Percentiles rank a stretch among this genome's conserved stretches.
phyloP scores from a whole-genome alignment of 163 green algal species.

The Prototheca stagnorum region DNA sequence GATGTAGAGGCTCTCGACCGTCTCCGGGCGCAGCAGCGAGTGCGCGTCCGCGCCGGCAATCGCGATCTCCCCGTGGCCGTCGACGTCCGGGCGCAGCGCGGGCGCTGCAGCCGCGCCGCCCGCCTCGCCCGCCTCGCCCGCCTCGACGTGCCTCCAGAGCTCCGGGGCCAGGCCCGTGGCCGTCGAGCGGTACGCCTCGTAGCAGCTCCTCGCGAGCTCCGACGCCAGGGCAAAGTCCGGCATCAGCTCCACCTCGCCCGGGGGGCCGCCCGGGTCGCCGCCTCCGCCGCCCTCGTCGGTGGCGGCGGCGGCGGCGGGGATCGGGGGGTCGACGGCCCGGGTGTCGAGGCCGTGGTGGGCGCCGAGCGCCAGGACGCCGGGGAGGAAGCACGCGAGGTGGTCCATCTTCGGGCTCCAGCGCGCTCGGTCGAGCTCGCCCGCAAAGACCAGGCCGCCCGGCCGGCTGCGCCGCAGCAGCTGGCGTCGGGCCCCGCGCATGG shows the following conservation, averaged over 20 bases:
- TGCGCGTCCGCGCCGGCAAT: slow-evolving; percentile 26
- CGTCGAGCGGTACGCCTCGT: slow-evolving; percentile 48
- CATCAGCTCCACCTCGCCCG: background rate
- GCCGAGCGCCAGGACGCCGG: slow-evolving; percentile 64
- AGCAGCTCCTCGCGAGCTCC: slow-evolving; percentile 54
- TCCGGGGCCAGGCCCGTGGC: slow-evolving; percentile 35
- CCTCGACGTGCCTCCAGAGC: slow-evolving; percentile 31
- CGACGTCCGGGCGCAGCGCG: too few relatives aligned
- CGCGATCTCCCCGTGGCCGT: too few relatives aligned
- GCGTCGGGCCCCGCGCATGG: too few relatives aligned
- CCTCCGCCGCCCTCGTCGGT: too few relatives aligned
- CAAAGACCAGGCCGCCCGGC: slow-evolving; percentile 5
- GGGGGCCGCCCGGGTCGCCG: slow-evolving; percentile 24
- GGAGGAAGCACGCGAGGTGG: slow-evolving; percentile 79
- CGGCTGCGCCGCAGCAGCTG: too few relatives aligned
- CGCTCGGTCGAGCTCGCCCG: slow-evolving; percentile 4
- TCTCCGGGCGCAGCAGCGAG: slow-evolving; percentile 82
- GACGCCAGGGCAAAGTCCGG: slow-evolving; percentile 33
- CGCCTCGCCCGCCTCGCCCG: too few relatives aligned
- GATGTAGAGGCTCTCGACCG: slow-evolving; percentile 51
- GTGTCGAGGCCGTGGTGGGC: too few relatives aligned
- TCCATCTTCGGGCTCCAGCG: slow-evolving; percentile 44
- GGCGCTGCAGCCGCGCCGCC: too few relatives aligned
- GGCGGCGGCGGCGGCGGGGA: too few relatives aligned
- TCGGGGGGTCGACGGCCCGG: too few relatives aligned